Conservation (phyloP, 2,329 filamentous ascomycete species). For the Aspergillus vadensis region DNA sequence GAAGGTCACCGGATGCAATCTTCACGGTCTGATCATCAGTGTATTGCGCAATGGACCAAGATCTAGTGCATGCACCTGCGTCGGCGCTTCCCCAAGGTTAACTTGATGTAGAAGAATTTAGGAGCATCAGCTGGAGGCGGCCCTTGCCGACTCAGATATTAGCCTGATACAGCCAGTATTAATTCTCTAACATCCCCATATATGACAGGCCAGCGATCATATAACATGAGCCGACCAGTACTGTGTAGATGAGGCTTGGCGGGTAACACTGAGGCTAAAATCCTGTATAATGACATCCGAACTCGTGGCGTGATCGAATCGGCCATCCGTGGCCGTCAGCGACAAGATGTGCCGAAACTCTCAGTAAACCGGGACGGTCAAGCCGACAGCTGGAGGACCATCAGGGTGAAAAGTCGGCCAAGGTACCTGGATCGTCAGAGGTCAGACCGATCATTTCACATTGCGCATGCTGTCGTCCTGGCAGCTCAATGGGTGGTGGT, state of each 20-base stretch:
- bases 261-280: background rate
- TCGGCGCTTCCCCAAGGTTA: background rate
- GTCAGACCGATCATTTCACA: slow-evolving; percentile 1
- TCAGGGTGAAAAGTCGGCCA: background rate
- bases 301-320: slow-evolving; percentile 19
- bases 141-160: too few species aligned
- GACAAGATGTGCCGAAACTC: slow-evolving; percentile 16
- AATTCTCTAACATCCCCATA: background rate
- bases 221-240: background rate
- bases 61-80: background rate
- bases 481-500: slow-evolving; percentile 8
- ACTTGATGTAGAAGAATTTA: background rate
- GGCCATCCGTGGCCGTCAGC: slow-evolving; percentile 14
- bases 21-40: background rate
- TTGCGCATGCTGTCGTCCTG: slow-evolving; percentile 5
- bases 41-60: background rate
- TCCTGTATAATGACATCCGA: slow-evolving; percentile 2
- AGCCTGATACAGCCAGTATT: too few species aligned
- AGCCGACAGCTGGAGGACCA: background rate
- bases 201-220: background rate
- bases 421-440: slow-evolving; percentile 6
- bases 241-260: background rate
- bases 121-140: background rate
- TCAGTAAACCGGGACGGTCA: slow-evolving; percentile 11
- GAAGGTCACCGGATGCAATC: background rate